Evolutionary conservation across 2,329 filamentous ascomycete species (phyloP), one percentile per base, ranked within the genome.

Genomic region (Fusarium xyrophilum): DNA sequence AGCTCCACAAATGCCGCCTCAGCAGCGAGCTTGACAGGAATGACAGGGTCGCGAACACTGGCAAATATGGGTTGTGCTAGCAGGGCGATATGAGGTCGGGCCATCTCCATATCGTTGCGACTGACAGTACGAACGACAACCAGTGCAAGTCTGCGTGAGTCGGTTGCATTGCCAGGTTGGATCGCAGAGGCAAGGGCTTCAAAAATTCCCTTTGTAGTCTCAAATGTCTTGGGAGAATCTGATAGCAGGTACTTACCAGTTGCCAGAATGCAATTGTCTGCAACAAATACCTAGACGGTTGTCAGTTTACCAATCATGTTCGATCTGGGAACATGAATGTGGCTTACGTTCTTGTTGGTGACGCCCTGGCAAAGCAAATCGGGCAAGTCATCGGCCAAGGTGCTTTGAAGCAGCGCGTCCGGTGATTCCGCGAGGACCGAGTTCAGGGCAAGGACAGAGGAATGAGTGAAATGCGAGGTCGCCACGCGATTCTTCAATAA

Each of bases 1-100:
- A 98, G 85, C 51, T 93, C 88, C 57, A 99, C 86, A 79, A 99
- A 98, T 1, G 95, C 93, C 15, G 94, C 95, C 81, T 99, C 96
- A 3, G 96, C 95, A 0, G 95, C 91, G 30, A 99, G 85, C 80
- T 99, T 99, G 76, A 99, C 91, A 1, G 96, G 96, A 67, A 99
- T 98, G 9, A 98, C 89, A 13, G 89, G 85, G 78, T 99, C 96
- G 61, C 96, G 89, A 30, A 99, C 96, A 55, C 92, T 91, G 42
- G 92, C 89, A 78, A 99, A 99, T 44, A 98, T 86, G 3, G 93
- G 89, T 3, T 91, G 90, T 3, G 92, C 90, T n/a, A 99, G 86
- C 5, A 93, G 81, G 13, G 89, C 82, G 48, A 98, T 84, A 76
- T 97, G 93, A 17, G 94, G 92, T 30, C 92, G 89, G 38, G 95